Base-by-base conservation (phyloP, 192 early-diverging fungal genomes). In the Polychytrium aggregatum region DNA sequence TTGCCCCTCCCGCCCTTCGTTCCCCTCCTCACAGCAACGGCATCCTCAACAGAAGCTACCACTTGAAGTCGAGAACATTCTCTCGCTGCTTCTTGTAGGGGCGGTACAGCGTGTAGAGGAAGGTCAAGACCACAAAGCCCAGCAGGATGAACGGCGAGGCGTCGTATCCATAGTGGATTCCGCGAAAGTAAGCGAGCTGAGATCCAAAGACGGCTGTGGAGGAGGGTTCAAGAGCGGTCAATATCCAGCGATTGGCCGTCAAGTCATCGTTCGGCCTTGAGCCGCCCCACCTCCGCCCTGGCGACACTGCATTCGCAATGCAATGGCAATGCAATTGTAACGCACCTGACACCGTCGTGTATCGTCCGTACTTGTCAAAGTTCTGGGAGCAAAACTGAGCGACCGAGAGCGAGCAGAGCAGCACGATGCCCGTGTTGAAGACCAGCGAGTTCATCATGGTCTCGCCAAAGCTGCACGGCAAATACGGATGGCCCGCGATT, bases 371-470 rank as follows among this genome's bases (percentile, higher is more conserved):
- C 7, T 62, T 53, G 2, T 62, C 40, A 62, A 80, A 79, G 8
- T 71, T 59, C n/a, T 63, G 43, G 17, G 72, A 59, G 46, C 64
- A 70, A 46, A 80, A 80, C 53, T 80, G 78, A 7, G 72, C 63
- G 9, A 79, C 61, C 2, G 75, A 55, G 51, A 80, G 52, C 9
- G 78, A 79, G 48, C 60, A 62, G 0, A 80, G 48, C 28, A 80
- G 53, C 26, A 80, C 64, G 17, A 80, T 51, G 21, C 78, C 78
- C 20, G 63, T 58, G 51, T 80, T 80, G 55, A 78, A 80, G 16
- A 80, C 63, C 34, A 80, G 44, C 8, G 67, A 53, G 54, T 63
- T 76, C 74, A 80, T 80, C 60, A 80, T 43, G 10, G 76, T 79
- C 37, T 79, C 76, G 40, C 71, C 72, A 43, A 79, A 53, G 37